These are phyloP conservation scores for Rubia balearica DNA, from an alignment of 305 asterid species.

Conservation along the genomic window DNA sequence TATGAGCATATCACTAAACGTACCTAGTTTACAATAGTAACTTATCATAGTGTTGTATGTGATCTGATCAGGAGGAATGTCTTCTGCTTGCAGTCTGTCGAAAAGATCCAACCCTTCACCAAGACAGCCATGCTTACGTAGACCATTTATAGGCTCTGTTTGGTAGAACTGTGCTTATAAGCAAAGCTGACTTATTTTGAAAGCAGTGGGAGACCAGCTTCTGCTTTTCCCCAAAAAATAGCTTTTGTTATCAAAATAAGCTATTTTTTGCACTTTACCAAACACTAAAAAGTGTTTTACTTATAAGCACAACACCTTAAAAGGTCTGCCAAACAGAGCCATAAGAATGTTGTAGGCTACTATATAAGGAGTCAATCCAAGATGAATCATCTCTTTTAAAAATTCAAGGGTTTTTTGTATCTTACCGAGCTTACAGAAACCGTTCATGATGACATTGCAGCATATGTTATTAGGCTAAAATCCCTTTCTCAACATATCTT, in stretches of 20 bases:
- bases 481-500: constrained; percentile 65
- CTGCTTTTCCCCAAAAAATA: too few species aligned
- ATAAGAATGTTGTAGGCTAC: constrained; percentile 61
- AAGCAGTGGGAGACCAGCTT: too few species aligned
- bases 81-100: constrained; percentile 44
- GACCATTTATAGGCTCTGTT: constrained; percentile 69
- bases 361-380: constrained; percentile 68
- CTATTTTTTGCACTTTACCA: too few species aligned
- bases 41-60: constrained; percentile 64
- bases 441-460: constrained; percentile 57
- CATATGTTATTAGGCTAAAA: constrained; percentile 37
- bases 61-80: constrained; percentile 51
- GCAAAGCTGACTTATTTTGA: too few species aligned
- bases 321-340: too few species aligned
- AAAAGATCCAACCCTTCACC: constrained; percentile 57
- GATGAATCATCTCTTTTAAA: constrained; percentile 52
- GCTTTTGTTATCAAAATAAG: too few species aligned
- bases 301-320: too few species aligned
- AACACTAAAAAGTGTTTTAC: too few species aligned
- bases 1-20: constrained; percentile 54
- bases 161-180: too few species aligned
- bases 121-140: constrained; percentile 51
- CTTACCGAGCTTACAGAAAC: constrained; percentile 57
- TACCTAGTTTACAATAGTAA: constrained; percentile 49
- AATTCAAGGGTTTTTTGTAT: constrained; percentile 60